Conservation (phyloP, 345 rosid species). For the Adansonia digitata region DNA sequence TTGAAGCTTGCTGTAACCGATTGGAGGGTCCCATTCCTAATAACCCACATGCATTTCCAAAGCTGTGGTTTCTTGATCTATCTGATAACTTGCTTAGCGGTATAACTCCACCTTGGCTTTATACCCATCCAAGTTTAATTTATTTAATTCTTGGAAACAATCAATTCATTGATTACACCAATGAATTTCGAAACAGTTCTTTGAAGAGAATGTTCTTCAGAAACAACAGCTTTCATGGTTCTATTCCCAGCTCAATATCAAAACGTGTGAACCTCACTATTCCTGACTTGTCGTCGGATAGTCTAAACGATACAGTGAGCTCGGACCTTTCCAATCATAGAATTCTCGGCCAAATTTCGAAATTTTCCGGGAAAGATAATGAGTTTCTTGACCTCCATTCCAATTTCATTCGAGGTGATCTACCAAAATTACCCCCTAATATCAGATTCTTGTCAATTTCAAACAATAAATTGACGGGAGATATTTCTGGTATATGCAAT, state of each 20-base stretch:
- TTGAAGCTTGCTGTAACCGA: background rate
- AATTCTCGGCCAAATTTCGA: conserved; percentile 22
- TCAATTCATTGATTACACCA: background rate
- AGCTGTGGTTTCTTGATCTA: background rate
- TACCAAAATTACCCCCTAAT: background rate
- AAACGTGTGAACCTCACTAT: background rate
- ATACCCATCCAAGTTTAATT: background rate
- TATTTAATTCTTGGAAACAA: background rate
- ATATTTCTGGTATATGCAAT: conserved; percentile 14
- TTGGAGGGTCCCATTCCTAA: background rate
- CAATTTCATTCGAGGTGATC: background rate
- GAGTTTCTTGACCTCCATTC: conserved; percentile 18
- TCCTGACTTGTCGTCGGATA: background rate
- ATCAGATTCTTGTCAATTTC: background rate
- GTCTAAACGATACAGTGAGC: background rate
- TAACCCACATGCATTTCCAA: background rate
- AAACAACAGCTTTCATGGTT: background rate
- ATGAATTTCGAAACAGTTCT: background rate
- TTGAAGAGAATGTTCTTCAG: background rate
- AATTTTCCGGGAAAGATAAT: background rate
- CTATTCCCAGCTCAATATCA: background rate
- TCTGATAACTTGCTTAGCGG: background rate
- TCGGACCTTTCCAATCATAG: conserved; percentile 9
- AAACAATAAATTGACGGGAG: background rate
- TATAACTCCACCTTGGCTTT: background rate